A percentile compares a stretch with the other conserved stretches of the same genome.
phyloP scores from a whole-genome alignment of 441 rosid species.

The Mallotus japonicus region DNA sequence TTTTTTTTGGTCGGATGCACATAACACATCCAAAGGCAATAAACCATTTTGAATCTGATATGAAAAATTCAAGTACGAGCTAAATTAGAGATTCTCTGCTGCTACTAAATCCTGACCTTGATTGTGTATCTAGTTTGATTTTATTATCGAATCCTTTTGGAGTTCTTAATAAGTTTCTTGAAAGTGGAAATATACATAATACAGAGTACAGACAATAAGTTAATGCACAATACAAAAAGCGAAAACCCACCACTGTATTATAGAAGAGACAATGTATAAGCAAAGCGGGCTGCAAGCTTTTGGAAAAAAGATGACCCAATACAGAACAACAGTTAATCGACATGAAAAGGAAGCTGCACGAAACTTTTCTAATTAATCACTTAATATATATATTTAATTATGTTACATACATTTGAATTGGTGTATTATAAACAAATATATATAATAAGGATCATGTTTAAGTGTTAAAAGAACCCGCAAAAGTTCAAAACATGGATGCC shows the following conservation, averaged over 20 bases:
- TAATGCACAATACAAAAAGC: neutral
- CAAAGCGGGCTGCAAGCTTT: neutral
- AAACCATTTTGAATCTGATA: too few relatives aligned
- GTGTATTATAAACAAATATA: neutral
- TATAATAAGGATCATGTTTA: neutral
- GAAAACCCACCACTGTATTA: neutral
- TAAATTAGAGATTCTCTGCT: neutral
- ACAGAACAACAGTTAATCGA: neutral
- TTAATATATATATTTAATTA: neutral
- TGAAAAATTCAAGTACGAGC: neutral
- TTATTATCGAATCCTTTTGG: neutral
- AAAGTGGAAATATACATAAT: too few relatives aligned
- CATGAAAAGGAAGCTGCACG: neutral
- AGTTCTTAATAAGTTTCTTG: neutral
- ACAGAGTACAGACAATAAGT: neutral
- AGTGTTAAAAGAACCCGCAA: slow-evolving; percentile 10
- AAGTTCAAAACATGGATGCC: slow-evolving; percentile 10
- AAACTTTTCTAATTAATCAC: neutral
- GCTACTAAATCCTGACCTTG: slow-evolving; percentile 5
- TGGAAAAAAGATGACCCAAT: neutral
- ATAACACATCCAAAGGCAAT: neutral
- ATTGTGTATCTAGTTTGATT: neutral
- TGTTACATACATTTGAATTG: slow-evolving; percentile 5
- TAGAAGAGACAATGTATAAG: neutral
- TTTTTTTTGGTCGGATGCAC: too few relatives aligned